Conservation (phyloP, 1,284 basidiomycete genomes). For the Tremellales sp. region DNA sequence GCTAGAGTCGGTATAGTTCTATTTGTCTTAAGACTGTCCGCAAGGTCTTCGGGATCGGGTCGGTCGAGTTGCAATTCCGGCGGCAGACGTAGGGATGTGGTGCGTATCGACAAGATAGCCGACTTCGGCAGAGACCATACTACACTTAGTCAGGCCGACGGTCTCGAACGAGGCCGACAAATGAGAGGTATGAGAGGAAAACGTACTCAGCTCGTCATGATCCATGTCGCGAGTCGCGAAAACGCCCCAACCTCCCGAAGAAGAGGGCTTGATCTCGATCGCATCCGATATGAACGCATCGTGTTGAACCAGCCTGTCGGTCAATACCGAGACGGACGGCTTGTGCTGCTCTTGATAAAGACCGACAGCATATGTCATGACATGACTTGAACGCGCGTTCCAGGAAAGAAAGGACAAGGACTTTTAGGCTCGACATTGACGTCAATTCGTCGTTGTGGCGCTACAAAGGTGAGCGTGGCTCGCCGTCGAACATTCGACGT, state of each 20-base stretch:
- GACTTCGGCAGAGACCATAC: slow-evolving; percentile 28
- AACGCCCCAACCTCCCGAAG: slow-evolving; percentile 5
- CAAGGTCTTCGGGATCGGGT: background rate
- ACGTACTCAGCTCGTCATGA: slow-evolving; percentile 13
- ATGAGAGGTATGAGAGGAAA: background rate
- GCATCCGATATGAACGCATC: background rate
- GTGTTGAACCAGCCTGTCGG: background rate
- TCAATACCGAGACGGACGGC: no score
- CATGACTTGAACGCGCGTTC: no score
- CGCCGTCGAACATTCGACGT: no score
- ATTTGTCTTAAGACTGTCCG: background rate
- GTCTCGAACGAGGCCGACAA: background rate
- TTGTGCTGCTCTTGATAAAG: no score
- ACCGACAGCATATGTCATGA: no score
- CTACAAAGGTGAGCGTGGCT: no score
- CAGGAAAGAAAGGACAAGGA: no score
- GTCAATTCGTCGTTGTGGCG: no score
- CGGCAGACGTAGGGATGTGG: slow-evolving; percentile 16
- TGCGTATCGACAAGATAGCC: slow-evolving; percentile 40
- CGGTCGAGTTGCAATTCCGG: slow-evolving; percentile 1
- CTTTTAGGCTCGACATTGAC: no score
- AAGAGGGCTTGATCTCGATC: no score
- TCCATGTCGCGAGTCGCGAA: slow-evolving; percentile 7
- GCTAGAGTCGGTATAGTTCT: slow-evolving; percentile 37
- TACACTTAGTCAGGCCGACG: background rate